A percentile compares a stretch with the other conserved stretches of the same genome.
These are phyloP conservation scores for Solanum chiquidenum DNA, from an alignment of 257 asterid genomes.

Conservation along the genomic window DNA sequence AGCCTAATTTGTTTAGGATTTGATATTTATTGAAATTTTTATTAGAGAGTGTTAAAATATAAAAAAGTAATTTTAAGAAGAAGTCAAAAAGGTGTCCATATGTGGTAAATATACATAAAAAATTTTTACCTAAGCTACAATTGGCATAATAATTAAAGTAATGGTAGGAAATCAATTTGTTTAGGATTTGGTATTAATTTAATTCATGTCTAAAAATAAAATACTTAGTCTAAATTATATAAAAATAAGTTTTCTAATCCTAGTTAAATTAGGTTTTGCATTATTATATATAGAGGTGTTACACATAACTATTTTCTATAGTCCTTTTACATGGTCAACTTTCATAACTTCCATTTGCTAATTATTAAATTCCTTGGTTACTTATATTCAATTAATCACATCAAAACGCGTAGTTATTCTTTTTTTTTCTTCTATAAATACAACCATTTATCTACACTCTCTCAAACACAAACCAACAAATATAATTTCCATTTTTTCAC, in stretches of 20 bases:
- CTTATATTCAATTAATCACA: neutral
- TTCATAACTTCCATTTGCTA: neutral
- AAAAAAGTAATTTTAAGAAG: neutral
- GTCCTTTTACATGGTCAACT: neutral
- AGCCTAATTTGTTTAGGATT: neutral
- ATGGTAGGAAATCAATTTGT: neutral
- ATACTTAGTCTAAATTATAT: neutral
- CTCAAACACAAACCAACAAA: neutral
- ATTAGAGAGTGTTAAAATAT: neutral
- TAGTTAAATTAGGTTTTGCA: neutral
- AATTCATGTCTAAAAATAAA: neutral
- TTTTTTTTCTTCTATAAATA: neutral
- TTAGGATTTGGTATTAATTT: neutral
- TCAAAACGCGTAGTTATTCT: neutral
- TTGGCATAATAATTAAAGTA: neutral
- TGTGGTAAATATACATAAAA: neutral
- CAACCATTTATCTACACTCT: neutral
- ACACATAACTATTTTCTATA: neutral
- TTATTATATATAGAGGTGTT: neutral
- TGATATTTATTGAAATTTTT: neutral
- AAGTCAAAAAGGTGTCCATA: neutral
- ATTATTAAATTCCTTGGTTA: neutral
- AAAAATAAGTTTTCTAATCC: neutral
- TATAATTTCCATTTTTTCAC: neutral
- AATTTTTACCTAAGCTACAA: neutral